Evolutionary conservation across 805 yeast genomes (phyloP).

Genomic region (Priceomyces carsonii): DNA sequence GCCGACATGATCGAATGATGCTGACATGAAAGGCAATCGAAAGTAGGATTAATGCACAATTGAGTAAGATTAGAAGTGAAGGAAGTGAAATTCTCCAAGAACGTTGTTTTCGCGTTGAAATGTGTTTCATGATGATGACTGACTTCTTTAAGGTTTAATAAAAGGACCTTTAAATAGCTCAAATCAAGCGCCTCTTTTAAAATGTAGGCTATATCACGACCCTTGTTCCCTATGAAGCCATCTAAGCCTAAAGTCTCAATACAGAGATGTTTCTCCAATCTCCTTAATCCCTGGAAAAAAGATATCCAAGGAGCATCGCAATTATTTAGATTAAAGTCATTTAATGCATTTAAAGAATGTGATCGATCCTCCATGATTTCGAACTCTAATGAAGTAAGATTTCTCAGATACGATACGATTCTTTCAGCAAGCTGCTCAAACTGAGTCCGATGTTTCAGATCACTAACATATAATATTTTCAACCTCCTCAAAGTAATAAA

Average conservation of each 20-base stretch:
- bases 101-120: slow-evolving; percentile 9
- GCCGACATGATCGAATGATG: slow-evolving; percentile 7
- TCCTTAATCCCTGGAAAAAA: slow-evolving; percentile 15
- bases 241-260: slow-evolving; percentile 18
- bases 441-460: slow-evolving; percentile 1
- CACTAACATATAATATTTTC: slow-evolving; percentile 14
- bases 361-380: slow-evolving; percentile 9
- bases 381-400: slow-evolving; percentile 17
- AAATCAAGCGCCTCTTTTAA: slow-evolving; percentile 16
- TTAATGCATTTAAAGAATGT: slow-evolving; percentile 16
- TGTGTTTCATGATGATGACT: slow-evolving; percentile 21
- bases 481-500: slow-evolving; percentile 14
- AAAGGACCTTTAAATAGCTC: slow-evolving; percentile 11
- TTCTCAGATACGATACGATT: slow-evolving; percentile 6
- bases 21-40: slow-evolving; percentile 23
- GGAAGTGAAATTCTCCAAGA: slow-evolving; percentile 11
- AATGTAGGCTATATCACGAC: slow-evolving; percentile 8
- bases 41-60: slow-evolving; percentile 17
- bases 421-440: slow-evolving; percentile 9
- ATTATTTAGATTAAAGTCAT: slow-evolving; percentile 13
- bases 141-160: slow-evolving; percentile 19
- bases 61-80: slow-evolving; percentile 10
- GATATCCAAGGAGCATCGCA: slow-evolving; percentile 20
- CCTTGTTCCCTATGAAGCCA: slow-evolving; percentile 20
- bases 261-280: slow-evolving; percentile 4